These are phyloP conservation scores for Chaetomium tenue DNA, from an alignment of 495 filamentous ascomycete genomes.

Conservation along the genomic window DNA sequence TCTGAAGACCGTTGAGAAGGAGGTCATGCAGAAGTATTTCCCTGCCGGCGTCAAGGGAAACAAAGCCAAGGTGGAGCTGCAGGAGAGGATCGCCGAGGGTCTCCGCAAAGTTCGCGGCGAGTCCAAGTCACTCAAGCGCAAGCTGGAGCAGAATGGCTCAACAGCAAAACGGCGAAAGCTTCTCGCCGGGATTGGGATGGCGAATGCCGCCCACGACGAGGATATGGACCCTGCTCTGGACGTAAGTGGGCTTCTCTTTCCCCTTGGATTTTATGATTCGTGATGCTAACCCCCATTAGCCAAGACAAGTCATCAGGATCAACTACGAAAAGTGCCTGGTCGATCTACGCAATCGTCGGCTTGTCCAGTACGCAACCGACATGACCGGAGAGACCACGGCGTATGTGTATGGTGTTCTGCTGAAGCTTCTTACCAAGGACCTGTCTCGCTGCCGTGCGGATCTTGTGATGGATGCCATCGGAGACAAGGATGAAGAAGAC, in stretches of 20 bases:
- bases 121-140: slow-evolving; percentile 49
- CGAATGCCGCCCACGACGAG: slow-evolving; percentile 37
- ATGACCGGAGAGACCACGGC: slow-evolving; percentile 63
- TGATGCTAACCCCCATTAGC: slow-evolving; percentile 39
- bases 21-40: slow-evolving; percentile 43
- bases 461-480: slow-evolving; percentile 50
- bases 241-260: slow-evolving; percentile 29
- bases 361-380: slow-evolving; percentile 61
- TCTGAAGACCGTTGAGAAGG: slow-evolving; percentile 39
- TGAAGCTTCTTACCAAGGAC: slow-evolving; percentile 66
- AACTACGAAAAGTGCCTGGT: slow-evolving; percentile 85
- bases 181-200: slow-evolving; percentile 36
- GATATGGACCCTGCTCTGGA: slow-evolving; percentile 41
- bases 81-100: slow-evolving; percentile 53
- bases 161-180: slow-evolving; percentile 51
- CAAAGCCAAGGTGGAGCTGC: slow-evolving; percentile 57
- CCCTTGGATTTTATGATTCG: not conserved
- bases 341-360: slow-evolving; percentile 71
- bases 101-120: slow-evolving; percentile 50
- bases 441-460: slow-evolving; percentile 64
- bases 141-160: slow-evolving; percentile 43
- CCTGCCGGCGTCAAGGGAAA: slow-evolving; percentile 45
- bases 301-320: slow-evolving; percentile 66
- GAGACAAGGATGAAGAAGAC: slow-evolving; percentile 47
- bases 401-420: slow-evolving; percentile 70